Base-by-base conservation (phyloP, 2,329 filamentous ascomycete genomes). In the Reticulascus tulasneorum region DNA sequence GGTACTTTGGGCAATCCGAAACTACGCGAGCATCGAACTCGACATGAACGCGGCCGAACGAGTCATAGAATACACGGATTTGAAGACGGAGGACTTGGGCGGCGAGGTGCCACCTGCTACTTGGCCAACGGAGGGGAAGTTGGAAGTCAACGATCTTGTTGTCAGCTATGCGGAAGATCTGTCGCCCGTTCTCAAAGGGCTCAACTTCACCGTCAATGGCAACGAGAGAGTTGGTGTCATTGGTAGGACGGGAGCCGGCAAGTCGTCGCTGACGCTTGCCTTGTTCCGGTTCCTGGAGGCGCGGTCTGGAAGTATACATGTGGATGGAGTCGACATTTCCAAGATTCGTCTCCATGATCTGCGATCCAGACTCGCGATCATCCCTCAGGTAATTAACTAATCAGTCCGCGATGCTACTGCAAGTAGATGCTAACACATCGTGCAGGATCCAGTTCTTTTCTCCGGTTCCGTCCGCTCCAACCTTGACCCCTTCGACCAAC, bases 21-120 rank as follows among this genome's bases (percentile, higher is more conserved):
- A 79, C 37, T 87, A 86, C 51, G 74, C 83, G 0, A 80, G 77
- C 43, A 63, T 88, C 15, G 86, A 91, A 54, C 64, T 90, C 5
- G 78, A 86, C 51, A 88, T 90, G 82, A 89, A 89, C 50, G 77
- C 84, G 1, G 79, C 81, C 0, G 86, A 91, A 59, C 71, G 86
- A 20, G 77, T 91, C 18, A 66, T 87, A 5, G 86, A 90, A 54
- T 91, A 90, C 55, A 75, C 79, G 0, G 75, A 80, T 30, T 67
- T 89, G 8, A 64, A 75, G 21, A 87, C 76, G 0, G 85, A 89
- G 54, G 70, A 75, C 15, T 75, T 81, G 27, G 76, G 67, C 10
- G 84, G 82, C 10, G 55, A 61, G 15, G 66, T 71, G 16, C 75
- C 82, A 0, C 79, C 85, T 0, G 81, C 83, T 2, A 76, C 78